phyloP scores from a whole-genome alignment of 2,329 filamentous ascomycete species.

The Colletotrichum gigasporum region DNA sequence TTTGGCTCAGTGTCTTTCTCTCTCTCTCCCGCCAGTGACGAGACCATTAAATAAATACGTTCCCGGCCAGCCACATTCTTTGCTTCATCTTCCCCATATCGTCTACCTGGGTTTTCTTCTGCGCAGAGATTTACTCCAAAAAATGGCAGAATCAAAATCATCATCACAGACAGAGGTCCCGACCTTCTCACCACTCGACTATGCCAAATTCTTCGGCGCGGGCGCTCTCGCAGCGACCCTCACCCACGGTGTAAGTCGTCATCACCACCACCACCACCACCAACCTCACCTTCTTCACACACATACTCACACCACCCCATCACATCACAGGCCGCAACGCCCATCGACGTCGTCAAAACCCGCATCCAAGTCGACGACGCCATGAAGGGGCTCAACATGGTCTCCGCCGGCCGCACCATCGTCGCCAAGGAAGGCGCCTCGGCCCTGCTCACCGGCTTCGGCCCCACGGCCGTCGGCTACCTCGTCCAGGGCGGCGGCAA shows the following conservation, averaged over 20 bases:
- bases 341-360: conserved; percentile 82
- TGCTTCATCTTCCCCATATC: not conserved
- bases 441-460: conserved; percentile 84
- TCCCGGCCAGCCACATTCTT: not conserved
- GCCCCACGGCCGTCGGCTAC: conserved; percentile 87
- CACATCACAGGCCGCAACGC: conserved; percentile 56
- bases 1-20: not conserved
- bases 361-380: conserved; percentile 89
- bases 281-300: no score
- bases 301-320: no score
- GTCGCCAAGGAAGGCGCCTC: conserved; percentile 81
- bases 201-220: conserved; percentile 63
- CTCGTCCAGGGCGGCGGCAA: conserved; percentile 91
- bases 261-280: not conserved
- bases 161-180: conserved; percentile 42
- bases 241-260: conserved; percentile 59
- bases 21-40: not conserved
- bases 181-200: conserved; percentile 53
- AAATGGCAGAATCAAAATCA: conserved; percentile 27
- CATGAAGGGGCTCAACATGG: conserved; percentile 85
- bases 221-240: conserved; percentile 61
- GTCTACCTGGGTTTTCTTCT: not conserved
- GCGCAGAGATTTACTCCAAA: not conserved
- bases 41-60: conserved; percentile 8
- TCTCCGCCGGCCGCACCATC: conserved; percentile 82